Base-by-base conservation (phyloP, 2,329 filamentous ascomycete species). In the Monilinia vaccinii-corymbosi region DNA sequence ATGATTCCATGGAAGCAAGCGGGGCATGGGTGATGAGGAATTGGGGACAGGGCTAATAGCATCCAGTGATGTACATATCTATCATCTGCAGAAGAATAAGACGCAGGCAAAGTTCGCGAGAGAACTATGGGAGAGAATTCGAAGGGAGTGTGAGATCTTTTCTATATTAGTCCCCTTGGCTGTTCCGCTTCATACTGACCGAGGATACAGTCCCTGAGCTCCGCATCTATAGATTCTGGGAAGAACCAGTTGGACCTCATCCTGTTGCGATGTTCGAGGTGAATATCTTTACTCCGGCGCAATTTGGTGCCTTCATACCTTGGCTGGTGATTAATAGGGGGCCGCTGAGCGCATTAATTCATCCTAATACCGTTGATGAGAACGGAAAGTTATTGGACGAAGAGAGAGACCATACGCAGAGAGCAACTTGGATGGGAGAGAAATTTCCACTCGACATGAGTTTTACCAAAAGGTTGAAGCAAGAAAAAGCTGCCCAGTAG, bases 221-320 rank as follows among this genome's bases (percentile, higher is more conserved):
- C 21, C 82, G 91, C 58, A 87, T 95, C 67, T 96, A 96, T 72
- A 78, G 74, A 16, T 77, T 96, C 65, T 95, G 84, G 81, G 87
- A 94, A 65, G 74, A 76, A 16, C 90, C 91, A 0, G 74, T 96
- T 32, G 92, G 91, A 0, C 91, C 91, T 0, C 91, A 96, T 72
- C 86, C 88, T 0, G 73, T 91, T 0, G 88, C 85, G 56, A 96
- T 96, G 91, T 96, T 96, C 68, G 92, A 97, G 74, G 90, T 96
- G 49, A 95, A 95, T 67, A 49, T 96, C 23, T 90, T 93, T 72
- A 91, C 86, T 0, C 92, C 91, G 0, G 85, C 84, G 3, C 89
- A 96, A 72, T 96, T 96, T 69, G 91, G 91, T 0, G 91, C 92
- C 0, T 95, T 96, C 68, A 76, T 97, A 44, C 81, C 89, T 0